Evolutionary conservation across 2,329 filamentous ascomycete genomes (phyloP), one percentile per base, ranked within the genome.

Genomic region (Pseudogymnoascus sp.): DNA sequence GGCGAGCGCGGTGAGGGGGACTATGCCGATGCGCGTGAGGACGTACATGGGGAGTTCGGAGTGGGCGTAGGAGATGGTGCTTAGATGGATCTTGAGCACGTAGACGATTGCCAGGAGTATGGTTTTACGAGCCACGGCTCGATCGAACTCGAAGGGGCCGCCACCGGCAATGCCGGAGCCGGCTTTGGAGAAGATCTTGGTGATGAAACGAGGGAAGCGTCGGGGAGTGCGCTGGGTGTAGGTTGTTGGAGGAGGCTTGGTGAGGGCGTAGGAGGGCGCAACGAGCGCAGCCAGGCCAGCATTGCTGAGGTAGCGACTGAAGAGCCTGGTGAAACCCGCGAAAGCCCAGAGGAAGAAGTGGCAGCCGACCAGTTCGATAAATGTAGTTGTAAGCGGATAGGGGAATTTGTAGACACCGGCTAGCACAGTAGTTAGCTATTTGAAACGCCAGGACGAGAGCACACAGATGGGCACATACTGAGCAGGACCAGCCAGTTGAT

Each of bases 21-120:
- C 76, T 35, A 81, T 78, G 42, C 76, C 78, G 42, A 83, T 80
- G 37, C 81, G 79, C 14, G 80, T 78, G 40, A 82, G 73, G 60
- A 80, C 76, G 70, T 83, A 83, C 61, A 81, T 79, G 21, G 79
- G 77, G 11, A 82, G 75, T 61, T 79, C 76, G 13, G 80, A 77
- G 65, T 82, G 82, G 62, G 80, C 79, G 66, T 81, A 82, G 3
- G 80, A 81, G 62, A 82, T 75, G 70, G 82, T 83, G 67, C 79
- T 82, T 16, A 83, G 74, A 14, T 80, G 72, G 31, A 82, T 74
- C 67, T 81, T 82, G 29, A 76, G 74, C 26, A 81, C 73, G 64
- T 80, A 82, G 59, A 82, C 75, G 11, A 80, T 70, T 0, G 81
- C 78, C 7, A 81, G 70, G 11, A 80, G 80, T 1, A 82, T 70